Conservation (phyloP, 768 basidiomycete genomes). For the Lactifluus volemus region DNA sequence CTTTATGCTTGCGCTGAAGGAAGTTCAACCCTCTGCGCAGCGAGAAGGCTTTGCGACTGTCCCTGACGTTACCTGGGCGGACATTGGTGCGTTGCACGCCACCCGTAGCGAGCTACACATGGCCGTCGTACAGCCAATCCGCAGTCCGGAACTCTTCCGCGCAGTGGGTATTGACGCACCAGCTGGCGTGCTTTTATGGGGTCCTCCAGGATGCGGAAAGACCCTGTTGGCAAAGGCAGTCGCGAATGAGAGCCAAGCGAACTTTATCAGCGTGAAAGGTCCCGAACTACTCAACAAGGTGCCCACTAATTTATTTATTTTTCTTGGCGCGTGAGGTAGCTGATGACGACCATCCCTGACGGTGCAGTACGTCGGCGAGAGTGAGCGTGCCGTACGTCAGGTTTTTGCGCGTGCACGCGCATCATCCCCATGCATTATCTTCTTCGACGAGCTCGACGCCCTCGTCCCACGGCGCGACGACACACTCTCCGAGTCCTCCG, state of each 20-base stretch:
- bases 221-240: constrained; percentile 97
- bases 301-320: constrained; percentile 13
- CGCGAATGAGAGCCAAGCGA: constrained; percentile 90
- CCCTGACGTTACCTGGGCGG: constrained; percentile 91
- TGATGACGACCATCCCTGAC: background rate
- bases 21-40: constrained; percentile 93
- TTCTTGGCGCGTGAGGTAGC: background rate
- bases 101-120: constrained; percentile 91
- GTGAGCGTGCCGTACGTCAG: constrained; percentile 89
- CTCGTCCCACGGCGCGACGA: constrained; percentile 88
- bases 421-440: constrained; percentile 90
- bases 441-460: constrained; percentile 93
- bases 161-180: constrained; percentile 85
- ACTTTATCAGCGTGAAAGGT: constrained; percentile 97
- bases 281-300: constrained; percentile 97
- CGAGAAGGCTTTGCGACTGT: constrained; percentile 98
- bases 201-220: constrained; percentile 97
- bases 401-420: constrained; percentile 92
- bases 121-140: constrained; percentile 95
- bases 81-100: constrained; percentile 84
- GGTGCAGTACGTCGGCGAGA: constrained; percentile 89
- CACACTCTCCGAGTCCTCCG: constrained; percentile 79
- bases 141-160: constrained; percentile 79
- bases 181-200: constrained; percentile 96
- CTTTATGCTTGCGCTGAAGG: constrained; percentile 71